phyloP scores from a whole-genome alignment of 305 asterid species.

The Rubia tinctorum region DNA sequence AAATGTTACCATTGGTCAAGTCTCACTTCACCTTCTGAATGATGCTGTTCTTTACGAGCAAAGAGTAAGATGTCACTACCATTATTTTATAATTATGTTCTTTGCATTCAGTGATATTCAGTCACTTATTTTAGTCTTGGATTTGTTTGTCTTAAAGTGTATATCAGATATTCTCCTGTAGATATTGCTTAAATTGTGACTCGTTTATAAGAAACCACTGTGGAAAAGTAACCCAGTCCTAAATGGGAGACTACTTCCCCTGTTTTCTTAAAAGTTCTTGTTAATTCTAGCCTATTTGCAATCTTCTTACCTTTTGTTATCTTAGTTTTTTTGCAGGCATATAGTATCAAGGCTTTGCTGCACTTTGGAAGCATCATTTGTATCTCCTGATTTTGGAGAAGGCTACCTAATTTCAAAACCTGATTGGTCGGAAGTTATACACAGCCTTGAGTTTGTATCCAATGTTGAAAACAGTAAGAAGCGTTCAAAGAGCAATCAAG shows the following conservation, averaged over 20 bases:
- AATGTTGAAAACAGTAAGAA: constrained; percentile 12
- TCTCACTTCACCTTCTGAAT: constrained; percentile 64
- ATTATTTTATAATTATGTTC: neutral
- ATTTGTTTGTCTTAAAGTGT: neutral
- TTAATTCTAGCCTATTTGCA: neutral
- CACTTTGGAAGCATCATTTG: constrained; percentile 56
- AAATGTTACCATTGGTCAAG: constrained; percentile 43
- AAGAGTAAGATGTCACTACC: constrained; percentile 47
- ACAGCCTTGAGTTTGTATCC: constrained; percentile 38
- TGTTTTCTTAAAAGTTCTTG: constrained; percentile 3
- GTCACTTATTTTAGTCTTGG: neutral
- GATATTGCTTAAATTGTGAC: neutral
- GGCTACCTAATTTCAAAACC: constrained; percentile 54
- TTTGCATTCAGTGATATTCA: neutral
- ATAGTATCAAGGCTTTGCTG: constrained; percentile 69
- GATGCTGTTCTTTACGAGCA: constrained; percentile 66
- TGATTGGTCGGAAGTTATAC: constrained; percentile 54
- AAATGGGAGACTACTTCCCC: constrained; percentile 5
- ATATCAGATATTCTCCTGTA: neutral
- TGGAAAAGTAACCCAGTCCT: neutral
- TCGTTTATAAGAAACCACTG: neutral
- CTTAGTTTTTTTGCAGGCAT: constrained; percentile 74
- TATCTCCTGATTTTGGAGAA: constrained; percentile 41
- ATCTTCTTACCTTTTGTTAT: constrained; percentile 40
- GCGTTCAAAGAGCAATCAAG: constrained; percentile 25